phyloP scores from a whole-genome alignment of 78 protist genomes.

The Cavenderia fasciculata region DNA sequence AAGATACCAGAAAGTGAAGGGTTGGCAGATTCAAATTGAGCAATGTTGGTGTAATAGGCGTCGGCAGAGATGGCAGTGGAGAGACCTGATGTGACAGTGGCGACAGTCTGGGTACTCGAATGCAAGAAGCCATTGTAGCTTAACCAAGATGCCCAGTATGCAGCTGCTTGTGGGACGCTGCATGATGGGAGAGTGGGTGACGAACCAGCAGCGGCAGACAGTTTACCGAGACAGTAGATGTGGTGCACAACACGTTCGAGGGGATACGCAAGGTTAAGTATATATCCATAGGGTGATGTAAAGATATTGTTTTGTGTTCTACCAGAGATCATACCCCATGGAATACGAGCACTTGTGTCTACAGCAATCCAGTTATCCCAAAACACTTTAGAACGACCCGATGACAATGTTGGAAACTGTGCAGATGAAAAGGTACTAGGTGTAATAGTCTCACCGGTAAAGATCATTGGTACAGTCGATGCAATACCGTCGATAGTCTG shows the following conservation, averaged over 20 bases:
- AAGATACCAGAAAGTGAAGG: conserved; percentile 9
- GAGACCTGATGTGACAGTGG: neutral
- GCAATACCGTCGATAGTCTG: neutral
- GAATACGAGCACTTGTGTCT: conserved; percentile 16
- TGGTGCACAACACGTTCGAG: conserved; percentile 39
- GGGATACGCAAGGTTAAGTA: conserved; percentile 22
- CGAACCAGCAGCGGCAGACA: neutral
- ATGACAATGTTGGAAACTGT: conserved; percentile 21
- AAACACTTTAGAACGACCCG: neutral
- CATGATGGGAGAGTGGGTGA: neutral
- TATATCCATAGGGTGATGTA: conserved; percentile 18
- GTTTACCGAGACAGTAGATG: conserved; percentile 13
- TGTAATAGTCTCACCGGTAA: conserved; percentile 32
- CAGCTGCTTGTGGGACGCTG: neutral
- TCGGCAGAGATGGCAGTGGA: conserved; percentile 9
- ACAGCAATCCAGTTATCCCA: conserved; percentile 59
- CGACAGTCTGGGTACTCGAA: neutral
- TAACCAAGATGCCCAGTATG: conserved; percentile 9
- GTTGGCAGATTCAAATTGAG: conserved; percentile 41
- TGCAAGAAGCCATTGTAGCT: conserved; percentile 24
- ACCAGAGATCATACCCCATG: conserved; percentile 50
- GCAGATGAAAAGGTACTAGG: neutral
- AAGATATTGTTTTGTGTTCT: neutral
- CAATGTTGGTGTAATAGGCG: neutral
- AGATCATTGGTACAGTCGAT: conserved; percentile 1